Evolutionary conservation across 257 asterid species (phyloP), one percentile per base, ranked within the genome.

Genomic region (Agastache rugosa): DNA sequence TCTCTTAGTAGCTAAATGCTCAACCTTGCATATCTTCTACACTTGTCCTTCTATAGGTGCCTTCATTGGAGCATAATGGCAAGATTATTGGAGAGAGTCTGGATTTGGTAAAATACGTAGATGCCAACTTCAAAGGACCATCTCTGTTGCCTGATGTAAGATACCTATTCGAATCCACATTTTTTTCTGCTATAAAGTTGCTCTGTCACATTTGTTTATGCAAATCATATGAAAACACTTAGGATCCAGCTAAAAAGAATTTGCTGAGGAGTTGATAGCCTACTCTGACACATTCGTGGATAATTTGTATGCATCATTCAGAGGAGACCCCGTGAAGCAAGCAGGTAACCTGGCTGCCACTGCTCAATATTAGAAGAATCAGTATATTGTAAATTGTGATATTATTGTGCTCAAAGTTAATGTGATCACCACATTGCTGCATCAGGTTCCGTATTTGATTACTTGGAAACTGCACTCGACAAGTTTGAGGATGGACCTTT

Each of bases 401-500:
- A 37, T 67, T 60, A 41, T 20, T 50, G 27, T 61, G 2, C 68
- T 64, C n/a, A 35, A 66, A 50, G 23, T 42, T 35, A 14, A 55
- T 22, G 8, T n/a, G 72, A 29, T 73, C 19, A 27, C 50, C 47
- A 11, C 63, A 7, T 71, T 66, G 62, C 47, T 68, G 75, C 55
- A 17, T 42, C 89, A 87, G 93, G 82, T 77, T 79, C 79, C 66
- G 89, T 58, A 59, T 86, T 81, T 42, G 91, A 88, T 80, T 83
- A 82, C 83, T 74, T 88, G 83, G 93, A 88, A 77, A 71, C 79
- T 59, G 88, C 91, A 29, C 88, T 88, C 48, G 64, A 75, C 29
- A 86, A 88, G 84, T 83, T 77, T 48, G 83, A 76, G 11, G 93
- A 88, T 74, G 93, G 93, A 12, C 88, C 88, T 16, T 88, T 86